Base-by-base conservation (phyloP, 805 yeast species). In the Kuraishia piskuri region DNA sequence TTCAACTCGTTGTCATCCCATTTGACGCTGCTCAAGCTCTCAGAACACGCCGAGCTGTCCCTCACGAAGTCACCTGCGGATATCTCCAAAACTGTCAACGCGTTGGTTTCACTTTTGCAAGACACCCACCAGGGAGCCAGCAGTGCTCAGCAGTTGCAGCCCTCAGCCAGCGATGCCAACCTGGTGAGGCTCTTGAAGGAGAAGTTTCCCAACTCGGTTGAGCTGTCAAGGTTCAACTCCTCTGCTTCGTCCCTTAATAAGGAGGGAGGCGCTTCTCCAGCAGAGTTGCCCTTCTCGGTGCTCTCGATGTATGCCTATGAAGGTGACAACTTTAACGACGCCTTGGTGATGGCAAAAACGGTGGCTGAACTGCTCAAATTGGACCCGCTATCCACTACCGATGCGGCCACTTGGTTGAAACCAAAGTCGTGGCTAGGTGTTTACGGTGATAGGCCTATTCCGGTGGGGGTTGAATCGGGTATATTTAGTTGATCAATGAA, bases 351-450 rank as follows among this genome's bases (percentile, higher is more conserved):
- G 56, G 82, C 87, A 2, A 56, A 57, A 12, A 65, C 67, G 31
- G 64, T 75, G 2, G 58, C 64, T 5, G 58, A 67, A 3, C 56
- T 70, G 20, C 59, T 60, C 46, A 47, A 58, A 8, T 20, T 53
- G 14, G 19, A 21, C 10, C 40, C 26, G 31, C 19, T 49, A 45
- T 19, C 25, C 46, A 20, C 19, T 56, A 1, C 46, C 49, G 12
- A 14, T 8, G 46, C 49, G 4, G 48, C 19, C 0, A 19, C 25
- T 4, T 79, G 83, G 78, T 58, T 64, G 9, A 71, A 72, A 8
- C 97, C 98, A 0, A 70, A 75, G 17, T 87, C 96, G 40, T 91
- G 98, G 98, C 64, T 66, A 7, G 90, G 96, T 2, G 86, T 87
- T 0, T 91, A 91, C 61, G 98, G 98, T 1, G 80, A 76, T 55